These are phyloP conservation scores for Manihot esculenta DNA, from an alignment of 441 rosid species.

Conservation along the genomic window DNA sequence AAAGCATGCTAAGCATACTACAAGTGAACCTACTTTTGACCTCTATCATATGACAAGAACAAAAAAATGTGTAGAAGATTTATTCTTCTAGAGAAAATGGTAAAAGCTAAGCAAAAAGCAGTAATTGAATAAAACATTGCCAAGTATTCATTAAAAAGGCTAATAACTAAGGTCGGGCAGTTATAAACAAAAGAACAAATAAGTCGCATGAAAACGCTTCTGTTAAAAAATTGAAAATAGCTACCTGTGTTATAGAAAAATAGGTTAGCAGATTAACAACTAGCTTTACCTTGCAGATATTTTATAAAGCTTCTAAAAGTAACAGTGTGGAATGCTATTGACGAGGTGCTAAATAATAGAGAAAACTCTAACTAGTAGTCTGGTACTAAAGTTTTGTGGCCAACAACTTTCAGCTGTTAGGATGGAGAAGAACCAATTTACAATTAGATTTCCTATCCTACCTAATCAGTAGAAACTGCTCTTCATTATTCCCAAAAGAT, in stretches of 20 bases:
- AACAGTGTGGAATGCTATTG: neutral
- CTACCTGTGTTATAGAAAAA: neutral
- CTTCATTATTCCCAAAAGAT: neutral
- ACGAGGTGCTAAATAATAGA: neutral
- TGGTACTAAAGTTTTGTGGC: neutral
- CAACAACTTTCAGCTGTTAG: neutral
- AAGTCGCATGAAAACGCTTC: too few relatives aligned
- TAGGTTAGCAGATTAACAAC: neutral
- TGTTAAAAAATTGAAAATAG: neutral
- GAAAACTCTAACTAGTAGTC: neutral
- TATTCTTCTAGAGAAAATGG: neutral
- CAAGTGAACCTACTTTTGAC: neutral
- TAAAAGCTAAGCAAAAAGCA: neutral
- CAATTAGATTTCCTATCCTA: neutral
- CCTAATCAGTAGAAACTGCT: neutral
- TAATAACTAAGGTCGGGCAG: neutral
- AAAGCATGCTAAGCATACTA: neutral
- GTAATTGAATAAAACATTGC: neutral
- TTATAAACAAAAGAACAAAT: neutral
- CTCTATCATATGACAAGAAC: neutral
- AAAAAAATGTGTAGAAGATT: neutral
- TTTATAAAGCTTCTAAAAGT: neutral
- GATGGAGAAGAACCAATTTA: neutral
- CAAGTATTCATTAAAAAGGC: neutral
- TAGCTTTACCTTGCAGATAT: slow-evolving; percentile 1